A percentile compares a stretch with the other conserved stretches of the same genome.
Conservation (phyloP, 1,284 basidiomycete genomes). For the Puccinia coronata region DNA sequence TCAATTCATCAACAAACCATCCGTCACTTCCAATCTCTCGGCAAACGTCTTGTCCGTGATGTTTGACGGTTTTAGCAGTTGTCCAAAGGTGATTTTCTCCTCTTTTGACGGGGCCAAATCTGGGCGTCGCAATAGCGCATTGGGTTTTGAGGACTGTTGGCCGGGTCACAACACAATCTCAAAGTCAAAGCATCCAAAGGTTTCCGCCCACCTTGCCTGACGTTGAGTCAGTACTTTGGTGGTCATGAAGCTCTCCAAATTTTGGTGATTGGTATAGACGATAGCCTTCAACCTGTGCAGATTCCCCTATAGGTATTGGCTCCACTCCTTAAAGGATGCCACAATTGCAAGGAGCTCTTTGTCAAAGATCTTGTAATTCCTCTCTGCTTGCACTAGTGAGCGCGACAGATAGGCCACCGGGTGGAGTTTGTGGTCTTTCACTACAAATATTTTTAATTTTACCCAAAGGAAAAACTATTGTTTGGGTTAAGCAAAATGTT, state of each 20-base stretch:
- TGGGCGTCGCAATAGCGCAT: not conserved
- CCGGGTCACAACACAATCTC: not conserved
- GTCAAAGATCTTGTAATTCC: constrained; percentile 23
- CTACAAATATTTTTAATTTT: not conserved
- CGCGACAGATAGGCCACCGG: constrained; percentile 8
- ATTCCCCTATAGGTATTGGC: not conserved
- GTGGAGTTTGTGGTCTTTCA: not conserved
- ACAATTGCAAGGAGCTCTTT: constrained; percentile 25
- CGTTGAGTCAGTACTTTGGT: not conserved
- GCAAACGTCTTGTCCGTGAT: too few species aligned
- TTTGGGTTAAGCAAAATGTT: too few species aligned
- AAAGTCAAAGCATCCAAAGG: constrained; percentile 4
- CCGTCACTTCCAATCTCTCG: too few species aligned
- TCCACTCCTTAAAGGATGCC: not conserved
- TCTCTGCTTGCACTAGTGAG: not conserved
- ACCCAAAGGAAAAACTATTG: too few species aligned
- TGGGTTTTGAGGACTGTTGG: not conserved
- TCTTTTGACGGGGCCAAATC: not conserved
- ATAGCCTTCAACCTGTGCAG: not conserved
- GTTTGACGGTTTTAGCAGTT: too few species aligned
- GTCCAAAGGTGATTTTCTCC: not conserved
- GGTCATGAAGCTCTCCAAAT: constrained; percentile 9
- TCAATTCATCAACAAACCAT: too few species aligned
- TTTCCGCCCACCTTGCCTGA: not conserved
- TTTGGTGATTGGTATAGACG: constrained; percentile 19